These are phyloP conservation scores for Backusella tarrabulga DNA, from an alignment of 192 early-diverging fungal genomes.

Conservation along the genomic window DNA sequence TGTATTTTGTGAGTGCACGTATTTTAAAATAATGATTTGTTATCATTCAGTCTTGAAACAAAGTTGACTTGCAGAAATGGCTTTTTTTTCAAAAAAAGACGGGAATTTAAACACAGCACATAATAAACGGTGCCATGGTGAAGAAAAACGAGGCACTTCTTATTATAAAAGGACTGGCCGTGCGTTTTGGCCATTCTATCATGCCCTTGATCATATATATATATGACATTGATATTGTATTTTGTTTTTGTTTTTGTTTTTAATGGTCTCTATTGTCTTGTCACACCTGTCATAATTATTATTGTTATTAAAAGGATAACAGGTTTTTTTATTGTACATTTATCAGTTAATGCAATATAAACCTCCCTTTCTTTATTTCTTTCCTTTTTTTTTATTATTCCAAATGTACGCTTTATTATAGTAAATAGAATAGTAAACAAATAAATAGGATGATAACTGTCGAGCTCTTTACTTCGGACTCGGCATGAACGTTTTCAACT, in stretches of 20 bases:
- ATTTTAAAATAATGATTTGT: background rate
- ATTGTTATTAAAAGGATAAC: background rate
- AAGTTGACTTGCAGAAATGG: background rate
- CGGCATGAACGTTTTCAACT: slow-evolving; percentile 1
- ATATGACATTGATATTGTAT: background rate
- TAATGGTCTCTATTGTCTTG: background rate
- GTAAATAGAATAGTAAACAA: background rate
- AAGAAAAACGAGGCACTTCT: background rate
- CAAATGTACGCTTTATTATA: background rate
- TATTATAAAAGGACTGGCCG: background rate
- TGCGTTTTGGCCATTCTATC: background rate
- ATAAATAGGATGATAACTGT: background rate
- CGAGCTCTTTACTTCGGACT: background rate
- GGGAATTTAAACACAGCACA: background rate
- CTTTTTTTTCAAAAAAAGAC: background rate
- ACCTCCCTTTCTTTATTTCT: background rate
- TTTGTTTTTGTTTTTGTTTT: background rate
- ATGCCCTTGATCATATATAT: background rate
- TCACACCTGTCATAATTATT: slow-evolving; percentile 5
- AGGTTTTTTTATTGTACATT: background rate
- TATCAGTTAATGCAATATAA: background rate
- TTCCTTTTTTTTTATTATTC: background rate
- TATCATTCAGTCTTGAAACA: background rate
- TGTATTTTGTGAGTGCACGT: background rate
- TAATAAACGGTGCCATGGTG: background rate